Conservation (phyloP, 1,284 basidiomycete species). For the Leccinum proximum region DNA sequence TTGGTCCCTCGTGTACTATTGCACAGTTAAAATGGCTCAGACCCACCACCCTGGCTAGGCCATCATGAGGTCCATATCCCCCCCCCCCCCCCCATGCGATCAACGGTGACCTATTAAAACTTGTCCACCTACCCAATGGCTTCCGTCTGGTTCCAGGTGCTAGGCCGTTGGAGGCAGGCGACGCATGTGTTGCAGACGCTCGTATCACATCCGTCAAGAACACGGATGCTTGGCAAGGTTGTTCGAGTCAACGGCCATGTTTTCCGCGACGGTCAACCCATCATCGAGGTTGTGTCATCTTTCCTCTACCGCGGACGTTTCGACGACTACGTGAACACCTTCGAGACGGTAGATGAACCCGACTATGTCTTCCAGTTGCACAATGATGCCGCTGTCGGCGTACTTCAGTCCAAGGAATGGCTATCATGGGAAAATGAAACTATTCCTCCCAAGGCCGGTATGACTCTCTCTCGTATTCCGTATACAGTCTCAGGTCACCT, state of each 20-base stretch:
- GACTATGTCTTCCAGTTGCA: constrained; percentile 82
- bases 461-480: constrained; percentile 82
- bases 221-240: constrained; percentile 86
- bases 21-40: constrained; percentile 13
- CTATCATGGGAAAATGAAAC: constrained; percentile 92
- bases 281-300: constrained; percentile 92
- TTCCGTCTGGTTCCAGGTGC: constrained; percentile 88
- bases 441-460: constrained; percentile 76
- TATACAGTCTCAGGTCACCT: constrained; percentile 80
- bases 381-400: constrained; percentile 83
- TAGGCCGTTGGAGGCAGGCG: constrained; percentile 78
- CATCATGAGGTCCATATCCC: constrained; percentile 98
- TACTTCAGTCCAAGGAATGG: constrained; percentile 97
- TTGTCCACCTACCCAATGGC: constrained; percentile 96
- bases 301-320: constrained; percentile 98
- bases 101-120: constrained; percentile 91
- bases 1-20: constrained; percentile 26
- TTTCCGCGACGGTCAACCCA: constrained; percentile 68
- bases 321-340: constrained; percentile 93
- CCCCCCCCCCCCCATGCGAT: constrained; percentile 52
- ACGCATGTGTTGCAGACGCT: constrained; percentile 90
- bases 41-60: constrained; percentile 48
- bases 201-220: constrained; percentile 90
- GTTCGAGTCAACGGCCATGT: constrained; percentile 92
- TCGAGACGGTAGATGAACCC: constrained; percentile 88